A percentile compares a stretch with the other conserved stretches of the same genome.
Conservation (phyloP, 2,329 filamentous ascomycete species). For the Fusarium sp. region DNA sequence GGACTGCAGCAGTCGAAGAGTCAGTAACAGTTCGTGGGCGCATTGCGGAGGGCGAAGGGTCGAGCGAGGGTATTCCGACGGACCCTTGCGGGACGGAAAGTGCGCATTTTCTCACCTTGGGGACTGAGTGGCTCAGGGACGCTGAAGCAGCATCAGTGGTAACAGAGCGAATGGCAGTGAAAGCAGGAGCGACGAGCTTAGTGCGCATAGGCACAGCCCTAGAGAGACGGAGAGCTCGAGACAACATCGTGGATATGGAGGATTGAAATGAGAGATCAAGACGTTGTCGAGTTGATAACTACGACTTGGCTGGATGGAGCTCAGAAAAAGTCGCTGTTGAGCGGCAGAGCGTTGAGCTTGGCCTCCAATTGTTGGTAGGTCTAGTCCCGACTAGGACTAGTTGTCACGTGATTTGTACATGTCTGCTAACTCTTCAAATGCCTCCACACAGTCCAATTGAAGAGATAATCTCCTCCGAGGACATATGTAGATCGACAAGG, state of each 20-base stretch:
- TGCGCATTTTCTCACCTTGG: conserved; percentile 54
- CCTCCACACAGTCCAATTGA: neutral
- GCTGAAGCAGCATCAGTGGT: conserved; percentile 95
- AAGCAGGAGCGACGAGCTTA: conserved; percentile 55
- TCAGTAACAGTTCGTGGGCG: conserved; percentile 23
- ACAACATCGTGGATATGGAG: conserved; percentile 68
- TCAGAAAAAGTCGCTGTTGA: conserved; percentile 57
- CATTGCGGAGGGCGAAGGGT: neutral
- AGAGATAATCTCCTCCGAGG: neutral
- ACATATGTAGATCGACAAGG: accelerated
- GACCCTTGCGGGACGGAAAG: conserved; percentile 27
- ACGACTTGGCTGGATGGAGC: conserved; percentile 48
- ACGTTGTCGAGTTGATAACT: conserved; percentile 45
- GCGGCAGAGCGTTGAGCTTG: conserved; percentile 50
- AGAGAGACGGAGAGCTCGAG: conserved; percentile 71
- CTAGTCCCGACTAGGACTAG: conserved; percentile 46
- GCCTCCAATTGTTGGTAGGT: conserved; percentile 49
- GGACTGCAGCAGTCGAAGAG: conserved; percentile 64
- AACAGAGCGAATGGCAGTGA: conserved; percentile 74
- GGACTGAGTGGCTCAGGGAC: conserved; percentile 80
- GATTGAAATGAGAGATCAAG: conserved; percentile 41
- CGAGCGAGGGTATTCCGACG: conserved; percentile 3
- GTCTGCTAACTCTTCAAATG: neutral
- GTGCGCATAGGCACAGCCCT: conserved; percentile 67
- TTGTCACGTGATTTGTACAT: conserved; percentile 31